phyloP scores from a whole-genome alignment of 768 basidiomycete species.

The Lentinula raphanica region DNA sequence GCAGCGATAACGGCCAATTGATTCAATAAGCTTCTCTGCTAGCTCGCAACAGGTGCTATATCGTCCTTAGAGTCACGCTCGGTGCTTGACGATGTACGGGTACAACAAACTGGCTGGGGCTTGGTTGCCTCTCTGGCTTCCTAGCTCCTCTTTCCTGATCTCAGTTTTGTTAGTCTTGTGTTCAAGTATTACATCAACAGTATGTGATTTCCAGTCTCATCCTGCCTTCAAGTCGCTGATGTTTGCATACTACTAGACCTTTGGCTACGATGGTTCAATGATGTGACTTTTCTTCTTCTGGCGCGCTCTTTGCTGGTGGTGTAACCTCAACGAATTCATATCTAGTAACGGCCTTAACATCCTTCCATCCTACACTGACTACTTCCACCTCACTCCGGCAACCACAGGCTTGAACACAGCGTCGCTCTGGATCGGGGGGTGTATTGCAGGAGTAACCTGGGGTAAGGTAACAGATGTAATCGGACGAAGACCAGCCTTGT shows the following conservation, averaged over 20 bases:
- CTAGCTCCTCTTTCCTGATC: background rate
- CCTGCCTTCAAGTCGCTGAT: background rate
- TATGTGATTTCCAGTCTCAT: background rate
- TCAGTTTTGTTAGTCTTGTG: conserved; percentile 5
- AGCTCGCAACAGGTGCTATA: background rate
- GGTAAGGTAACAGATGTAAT: conserved; percentile 18
- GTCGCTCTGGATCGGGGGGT: conserved; percentile 18
- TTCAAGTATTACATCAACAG: conserved; percentile 5
- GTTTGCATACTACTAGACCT: background rate
- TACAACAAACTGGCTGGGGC: conserved; percentile 1
- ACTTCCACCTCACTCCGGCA: conserved; percentile 12
- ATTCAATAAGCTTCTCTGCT: background rate
- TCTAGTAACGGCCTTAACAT: conserved; percentile 18
- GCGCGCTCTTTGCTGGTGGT: background rate
- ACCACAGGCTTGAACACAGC: conserved; percentile 16
- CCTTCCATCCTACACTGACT: conserved; percentile 14
- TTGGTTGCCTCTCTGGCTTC: conserved; percentile 6
- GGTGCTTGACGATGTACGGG: background rate
- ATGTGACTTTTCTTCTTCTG: background rate
- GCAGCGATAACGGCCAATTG: too few species aligned
- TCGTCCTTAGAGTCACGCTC: background rate
- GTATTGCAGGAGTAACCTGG: conserved; percentile 18
- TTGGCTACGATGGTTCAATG: conserved; percentile 7
- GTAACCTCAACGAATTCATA: background rate
- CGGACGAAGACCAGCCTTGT: conserved; percentile 15